These are phyloP conservation scores for Penicillium crystallinum DNA, from an alignment of 495 filamentous ascomycete species.

Conservation along the genomic window DNA sequence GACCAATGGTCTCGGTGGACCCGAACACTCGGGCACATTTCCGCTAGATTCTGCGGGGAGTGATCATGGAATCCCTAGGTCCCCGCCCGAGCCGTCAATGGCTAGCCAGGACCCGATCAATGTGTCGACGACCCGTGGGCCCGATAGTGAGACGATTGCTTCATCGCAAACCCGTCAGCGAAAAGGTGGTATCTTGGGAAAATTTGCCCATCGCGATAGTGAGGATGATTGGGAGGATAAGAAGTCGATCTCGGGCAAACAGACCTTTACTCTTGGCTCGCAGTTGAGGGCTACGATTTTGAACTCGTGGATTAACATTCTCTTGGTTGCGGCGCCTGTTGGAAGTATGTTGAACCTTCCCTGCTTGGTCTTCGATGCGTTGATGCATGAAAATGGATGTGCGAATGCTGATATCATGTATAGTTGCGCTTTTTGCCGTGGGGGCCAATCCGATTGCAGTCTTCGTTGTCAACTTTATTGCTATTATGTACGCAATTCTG, in stretches of 20 bases:
- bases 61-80: conserved; percentile 14
- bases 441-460: conserved; percentile 52
- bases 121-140: conserved; percentile 14
- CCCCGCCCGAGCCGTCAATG: conserved; percentile 23
- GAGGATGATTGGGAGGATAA: conserved; percentile 13
- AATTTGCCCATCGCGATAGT: conserved; percentile 4
- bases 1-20: conserved; percentile 22
- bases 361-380: neutral
- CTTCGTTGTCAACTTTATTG: conserved; percentile 87
- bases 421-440: conserved; percentile 63
- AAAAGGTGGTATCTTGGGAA: conserved; percentile 18
- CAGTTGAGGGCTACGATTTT: conserved; percentile 69
- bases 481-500: conserved; percentile 54
- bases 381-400: neutral
- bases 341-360: conserved; percentile 48
- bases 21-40: conserved; percentile 26
- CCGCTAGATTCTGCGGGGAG: conserved; percentile 25
- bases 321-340: conserved; percentile 72
- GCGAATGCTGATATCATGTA: conserved; percentile 4
- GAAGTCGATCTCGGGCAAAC: conserved; percentile 30
- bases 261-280: conserved; percentile 60
- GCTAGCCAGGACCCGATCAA: conserved; percentile 38
- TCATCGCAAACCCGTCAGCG: conserved; percentile 23
- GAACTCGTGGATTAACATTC: conserved; percentile 77
- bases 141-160: conserved; percentile 9